Percentiles rank a stretch among this genome's conserved stretches.
phyloP scores from a whole-genome alignment of 805 yeast genomes.

The Cyberlindnera galapagoensis region DNA sequence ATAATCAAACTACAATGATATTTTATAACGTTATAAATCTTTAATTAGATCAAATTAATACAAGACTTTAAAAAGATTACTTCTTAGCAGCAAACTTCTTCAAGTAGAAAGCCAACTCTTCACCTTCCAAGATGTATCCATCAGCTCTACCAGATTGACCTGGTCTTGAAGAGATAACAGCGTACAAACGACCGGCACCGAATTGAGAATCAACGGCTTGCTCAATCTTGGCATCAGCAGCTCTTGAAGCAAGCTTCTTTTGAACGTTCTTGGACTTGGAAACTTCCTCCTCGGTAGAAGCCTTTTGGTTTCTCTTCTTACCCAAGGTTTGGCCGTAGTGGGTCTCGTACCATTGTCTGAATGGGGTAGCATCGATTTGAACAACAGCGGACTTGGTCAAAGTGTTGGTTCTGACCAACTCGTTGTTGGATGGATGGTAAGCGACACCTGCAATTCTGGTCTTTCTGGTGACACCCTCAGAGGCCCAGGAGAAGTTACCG shows the following conservation, averaged over 20 bases:
- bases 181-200: slow-evolving; percentile 98
- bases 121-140: slow-evolving; percentile 99
- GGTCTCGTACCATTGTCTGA: slow-evolving; percentile 98
- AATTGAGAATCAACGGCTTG: slow-evolving; percentile 91
- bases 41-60: not conserved
- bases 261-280: slow-evolving; percentile 73
- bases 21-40: no score
- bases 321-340: slow-evolving; percentile 95
- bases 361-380: slow-evolving; percentile 99
- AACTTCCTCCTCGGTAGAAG: slow-evolving; percentile 52
- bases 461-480: slow-evolving; percentile 98
- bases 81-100: slow-evolving; percentile 99
- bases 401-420: slow-evolving; percentile 99
- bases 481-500: slow-evolving; percentile 99
- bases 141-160: slow-evolving; percentile 99
- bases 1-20: no score
- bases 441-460: slow-evolving; percentile 97
- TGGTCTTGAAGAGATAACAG: slow-evolving; percentile 98
- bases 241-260: slow-evolving; percentile 92
- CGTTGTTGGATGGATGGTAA: slow-evolving; percentile 99
- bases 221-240: slow-evolving; percentile 79
- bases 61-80: no score
- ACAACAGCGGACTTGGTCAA: slow-evolving; percentile 98
- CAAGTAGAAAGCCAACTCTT: slow-evolving; percentile 99
- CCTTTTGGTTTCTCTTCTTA: slow-evolving; percentile 59